These are phyloP conservation scores for Lobulomyces angularis DNA, from an alignment of 192 early-diverging fungal genomes.

Conservation along the genomic window DNA sequence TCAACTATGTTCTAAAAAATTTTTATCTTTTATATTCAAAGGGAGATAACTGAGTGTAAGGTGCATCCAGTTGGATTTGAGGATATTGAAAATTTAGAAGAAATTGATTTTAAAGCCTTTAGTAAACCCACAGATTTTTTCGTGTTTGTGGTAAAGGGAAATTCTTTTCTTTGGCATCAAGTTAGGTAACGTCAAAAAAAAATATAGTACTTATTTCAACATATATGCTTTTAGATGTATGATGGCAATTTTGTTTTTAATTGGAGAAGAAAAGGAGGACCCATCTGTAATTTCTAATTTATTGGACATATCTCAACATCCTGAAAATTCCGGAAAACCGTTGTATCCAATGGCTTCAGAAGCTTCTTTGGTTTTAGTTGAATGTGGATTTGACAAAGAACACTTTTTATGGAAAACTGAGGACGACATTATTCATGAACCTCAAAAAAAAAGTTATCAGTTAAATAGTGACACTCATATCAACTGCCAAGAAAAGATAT, in stretches of 20 bases:
- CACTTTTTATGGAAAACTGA: no score
- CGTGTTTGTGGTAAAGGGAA: slow-evolving; percentile 63
- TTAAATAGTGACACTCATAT: background rate
- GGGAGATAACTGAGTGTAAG: no score
- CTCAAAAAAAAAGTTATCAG: slow-evolving; percentile 43
- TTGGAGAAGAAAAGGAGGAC: slow-evolving; percentile 68
- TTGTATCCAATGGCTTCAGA: slow-evolving; percentile 87
- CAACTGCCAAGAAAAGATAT: background rate
- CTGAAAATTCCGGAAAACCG: slow-evolving; percentile 47
- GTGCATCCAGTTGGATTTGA: no score
- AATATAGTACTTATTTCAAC: slow-evolving; percentile 93
- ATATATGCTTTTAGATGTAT: slow-evolving; percentile 95
- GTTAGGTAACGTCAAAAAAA: slow-evolving; percentile 23
- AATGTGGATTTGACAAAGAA: slow-evolving; percentile 63
- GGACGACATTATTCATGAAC: no score
- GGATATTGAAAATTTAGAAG: background rate
- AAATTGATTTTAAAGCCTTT: background rate
- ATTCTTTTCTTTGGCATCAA: slow-evolving; percentile 61
- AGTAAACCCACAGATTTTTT: slow-evolving; percentile 35
- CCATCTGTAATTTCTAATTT: slow-evolving; percentile 56
- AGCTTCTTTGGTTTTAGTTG: slow-evolving; percentile 74
- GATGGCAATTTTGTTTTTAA: slow-evolving; percentile 77
- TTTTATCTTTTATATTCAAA: no score
- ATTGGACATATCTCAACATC: slow-evolving; percentile 48
- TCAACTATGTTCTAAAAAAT: no score